Conservation (phyloP, 257 asterid genomes). For the Scutellaria barbata region DNA sequence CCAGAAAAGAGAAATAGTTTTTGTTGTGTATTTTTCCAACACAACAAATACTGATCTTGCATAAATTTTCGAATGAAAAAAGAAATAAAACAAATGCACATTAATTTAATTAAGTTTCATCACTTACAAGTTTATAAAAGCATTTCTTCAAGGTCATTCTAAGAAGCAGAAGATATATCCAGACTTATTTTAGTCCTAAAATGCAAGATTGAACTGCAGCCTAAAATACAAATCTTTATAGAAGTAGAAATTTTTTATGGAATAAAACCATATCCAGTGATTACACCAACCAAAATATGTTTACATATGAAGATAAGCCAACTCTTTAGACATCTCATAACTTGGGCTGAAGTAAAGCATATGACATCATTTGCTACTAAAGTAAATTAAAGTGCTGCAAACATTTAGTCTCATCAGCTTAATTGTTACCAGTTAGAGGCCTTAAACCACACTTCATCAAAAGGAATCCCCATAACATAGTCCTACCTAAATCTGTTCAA, state of each 20-base stretch:
- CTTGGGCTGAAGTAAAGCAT: background rate
- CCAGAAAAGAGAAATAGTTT: background rate
- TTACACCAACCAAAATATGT: too few species aligned
- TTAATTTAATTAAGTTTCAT: too few species aligned
- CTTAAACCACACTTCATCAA: background rate
- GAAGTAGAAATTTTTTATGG: too few species aligned
- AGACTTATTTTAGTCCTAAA: too few species aligned
- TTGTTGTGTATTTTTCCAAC: background rate
- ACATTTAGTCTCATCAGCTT: background rate
- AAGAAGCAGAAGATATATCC: background rate
- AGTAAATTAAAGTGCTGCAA: background rate
- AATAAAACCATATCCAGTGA: too few species aligned
- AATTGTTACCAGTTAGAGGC: background rate
- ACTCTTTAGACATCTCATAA: background rate
- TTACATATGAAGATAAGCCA: background rate
- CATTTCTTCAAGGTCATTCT: background rate
- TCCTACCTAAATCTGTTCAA: background rate
- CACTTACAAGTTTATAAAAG: too few species aligned
- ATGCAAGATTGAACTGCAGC: too few species aligned
- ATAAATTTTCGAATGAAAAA: background rate
- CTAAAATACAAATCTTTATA: too few species aligned
- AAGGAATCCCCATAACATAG: conserved; percentile 5
- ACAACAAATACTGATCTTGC: background rate
- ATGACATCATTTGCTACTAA: background rate
- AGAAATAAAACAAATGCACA: background rate